A percentile compares a stretch with the other conserved stretches of the same genome.
These are phyloP conservation scores for Penicillium sp. DNA, from an alignment of 2,329 filamentous ascomycete genomes.

Conservation along the genomic window DNA sequence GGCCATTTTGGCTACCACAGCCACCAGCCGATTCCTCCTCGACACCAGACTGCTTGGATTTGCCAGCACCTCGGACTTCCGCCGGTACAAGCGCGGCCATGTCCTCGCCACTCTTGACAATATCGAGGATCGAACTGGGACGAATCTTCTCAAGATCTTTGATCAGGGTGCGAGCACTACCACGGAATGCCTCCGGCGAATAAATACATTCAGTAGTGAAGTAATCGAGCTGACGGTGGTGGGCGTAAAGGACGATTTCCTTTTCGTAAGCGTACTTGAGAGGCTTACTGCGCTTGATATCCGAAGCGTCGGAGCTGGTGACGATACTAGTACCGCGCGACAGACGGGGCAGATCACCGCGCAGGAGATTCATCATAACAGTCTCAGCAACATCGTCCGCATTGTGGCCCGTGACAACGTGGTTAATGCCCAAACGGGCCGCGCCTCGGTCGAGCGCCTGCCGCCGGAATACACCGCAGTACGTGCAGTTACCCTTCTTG, in stretches of 20 bases:
- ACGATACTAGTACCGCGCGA: slow-evolving; percentile 88
- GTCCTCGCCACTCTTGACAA: slow-evolving; percentile 91
- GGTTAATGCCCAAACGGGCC: slow-evolving; percentile 78
- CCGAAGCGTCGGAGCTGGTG: slow-evolving; percentile 71
- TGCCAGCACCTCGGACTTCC: slow-evolving; percentile 42
- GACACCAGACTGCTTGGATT: slow-evolving; percentile 25
- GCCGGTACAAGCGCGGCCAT: slow-evolving; percentile 84
- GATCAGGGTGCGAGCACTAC: slow-evolving; percentile 84
- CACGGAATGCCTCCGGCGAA: slow-evolving; percentile 92
- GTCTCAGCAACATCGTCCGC: slow-evolving; percentile 97
- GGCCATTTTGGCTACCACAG: slow-evolving; percentile 69
- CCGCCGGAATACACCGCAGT: slow-evolving; percentile 92
- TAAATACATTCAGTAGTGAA: slow-evolving; percentile 99
- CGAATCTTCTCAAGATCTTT: slow-evolving; percentile 93
- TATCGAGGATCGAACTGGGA: slow-evolving; percentile 90
- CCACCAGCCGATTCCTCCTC: slow-evolving; percentile 61
- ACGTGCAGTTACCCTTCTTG: slow-evolving; percentile 98
- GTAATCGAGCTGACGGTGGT: slow-evolving; percentile 95
- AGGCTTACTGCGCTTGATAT: slow-evolving; percentile 93
- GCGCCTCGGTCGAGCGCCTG: slow-evolving; percentile 93
- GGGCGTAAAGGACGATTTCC: slow-evolving; percentile 95
- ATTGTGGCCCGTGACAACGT: slow-evolving; percentile 97
- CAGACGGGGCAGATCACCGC: slow-evolving; percentile 83
- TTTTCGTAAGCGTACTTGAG: slow-evolving; percentile 99
- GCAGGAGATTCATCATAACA: slow-evolving; percentile 91